phyloP scores from a whole-genome alignment of 2,329 filamentous ascomycete genomes.

The Neonectria punicea region DNA sequence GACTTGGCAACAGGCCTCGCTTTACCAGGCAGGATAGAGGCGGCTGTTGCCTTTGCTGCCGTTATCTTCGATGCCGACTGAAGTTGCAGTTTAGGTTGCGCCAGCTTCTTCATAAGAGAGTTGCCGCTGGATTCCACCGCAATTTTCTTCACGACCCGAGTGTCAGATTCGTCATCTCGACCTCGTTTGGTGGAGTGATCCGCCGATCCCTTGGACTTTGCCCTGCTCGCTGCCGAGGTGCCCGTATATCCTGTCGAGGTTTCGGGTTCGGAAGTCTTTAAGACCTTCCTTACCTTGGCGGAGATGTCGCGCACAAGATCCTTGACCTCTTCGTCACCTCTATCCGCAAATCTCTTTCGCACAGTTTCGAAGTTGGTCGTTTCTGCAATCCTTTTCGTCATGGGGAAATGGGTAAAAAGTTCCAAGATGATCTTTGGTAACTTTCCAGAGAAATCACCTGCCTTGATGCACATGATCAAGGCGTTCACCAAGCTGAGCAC shows the following conservation, averaged over 20 bases:
- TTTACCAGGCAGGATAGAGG: slow-evolving; percentile 60
- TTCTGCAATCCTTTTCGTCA: slow-evolving; percentile 69
- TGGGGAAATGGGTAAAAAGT: slow-evolving; percentile 71
- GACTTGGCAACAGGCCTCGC: slow-evolving; percentile 57
- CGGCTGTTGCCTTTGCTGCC: slow-evolving; percentile 45
- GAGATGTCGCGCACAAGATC: slow-evolving; percentile 68
- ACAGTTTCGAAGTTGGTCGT: slow-evolving; percentile 74
- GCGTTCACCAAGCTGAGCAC: slow-evolving; percentile 65
- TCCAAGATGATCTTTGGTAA: slow-evolving; percentile 66
- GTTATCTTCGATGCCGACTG: slow-evolving; percentile 44
- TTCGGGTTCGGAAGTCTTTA: slow-evolving; percentile 48
- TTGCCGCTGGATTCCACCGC: slow-evolving; percentile 52
- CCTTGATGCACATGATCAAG: slow-evolving; percentile 64
- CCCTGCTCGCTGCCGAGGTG: slow-evolving; percentile 52
- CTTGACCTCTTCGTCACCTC: slow-evolving; percentile 73
- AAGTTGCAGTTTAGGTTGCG: slow-evolving; percentile 48
- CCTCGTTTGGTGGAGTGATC: slow-evolving; percentile 50
- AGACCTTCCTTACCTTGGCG: slow-evolving; percentile 56
- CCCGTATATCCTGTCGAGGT: slow-evolving; percentile 51
- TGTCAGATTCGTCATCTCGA: slow-evolving; percentile 54
- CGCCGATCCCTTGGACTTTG: slow-evolving; percentile 48
- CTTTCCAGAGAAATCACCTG: slow-evolving; percentile 62
- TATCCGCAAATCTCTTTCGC: slow-evolving; percentile 70
- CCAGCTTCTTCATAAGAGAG: slow-evolving; percentile 54
- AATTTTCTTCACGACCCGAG: slow-evolving; percentile 55